Percentiles rank a stretch among this genome's conserved stretches.
phyloP scores from a whole-genome alignment of 1,284 basidiomycete genomes.

The Megacollybia platyphylla region DNA sequence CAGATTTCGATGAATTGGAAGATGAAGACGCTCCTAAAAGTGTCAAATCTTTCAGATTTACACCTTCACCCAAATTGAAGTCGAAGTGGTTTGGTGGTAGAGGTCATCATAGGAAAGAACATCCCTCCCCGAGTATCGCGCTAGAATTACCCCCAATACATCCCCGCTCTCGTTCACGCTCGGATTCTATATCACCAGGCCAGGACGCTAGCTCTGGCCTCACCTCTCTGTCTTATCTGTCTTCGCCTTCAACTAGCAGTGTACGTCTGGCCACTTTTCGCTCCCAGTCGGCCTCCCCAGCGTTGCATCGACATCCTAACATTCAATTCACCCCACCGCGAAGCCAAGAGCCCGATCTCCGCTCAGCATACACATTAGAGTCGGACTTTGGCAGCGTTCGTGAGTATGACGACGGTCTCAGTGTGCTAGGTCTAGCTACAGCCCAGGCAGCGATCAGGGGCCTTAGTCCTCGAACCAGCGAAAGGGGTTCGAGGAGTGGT shows the following conservation, averaged over 20 bases:
- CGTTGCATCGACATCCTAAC: background rate
- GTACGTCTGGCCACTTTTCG: background rate
- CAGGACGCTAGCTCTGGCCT: background rate
- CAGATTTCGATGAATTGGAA: conserved; percentile 13
- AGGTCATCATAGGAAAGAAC: conserved; percentile 9
- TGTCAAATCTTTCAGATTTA: conserved; percentile 11
- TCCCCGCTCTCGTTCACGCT: background rate
- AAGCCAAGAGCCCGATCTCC: background rate
- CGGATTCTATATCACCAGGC: background rate
- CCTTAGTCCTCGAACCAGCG: conserved; percentile 26
- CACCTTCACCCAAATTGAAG: conserved; percentile 13
- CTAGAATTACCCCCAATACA: conserved; percentile 15
- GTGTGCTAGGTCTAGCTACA: conserved; percentile 18
- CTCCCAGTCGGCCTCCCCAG: background rate
- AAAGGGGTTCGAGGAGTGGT: conserved; percentile 4
- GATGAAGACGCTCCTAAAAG: conserved; percentile 10
- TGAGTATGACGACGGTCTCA: conserved; percentile 16
- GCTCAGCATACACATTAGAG: too few relatives aligned
- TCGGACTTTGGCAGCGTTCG: conserved; percentile 20
- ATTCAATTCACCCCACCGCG: background rate
- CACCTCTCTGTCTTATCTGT: background rate
- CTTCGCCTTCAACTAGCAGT: background rate
- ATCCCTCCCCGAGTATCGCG: conserved; percentile 21
- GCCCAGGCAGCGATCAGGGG: conserved; percentile 22
- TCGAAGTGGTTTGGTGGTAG: conserved; percentile 10